Conservation (phyloP, 2,329 filamentous ascomycete species). For the Rosellinia necatrix region DNA sequence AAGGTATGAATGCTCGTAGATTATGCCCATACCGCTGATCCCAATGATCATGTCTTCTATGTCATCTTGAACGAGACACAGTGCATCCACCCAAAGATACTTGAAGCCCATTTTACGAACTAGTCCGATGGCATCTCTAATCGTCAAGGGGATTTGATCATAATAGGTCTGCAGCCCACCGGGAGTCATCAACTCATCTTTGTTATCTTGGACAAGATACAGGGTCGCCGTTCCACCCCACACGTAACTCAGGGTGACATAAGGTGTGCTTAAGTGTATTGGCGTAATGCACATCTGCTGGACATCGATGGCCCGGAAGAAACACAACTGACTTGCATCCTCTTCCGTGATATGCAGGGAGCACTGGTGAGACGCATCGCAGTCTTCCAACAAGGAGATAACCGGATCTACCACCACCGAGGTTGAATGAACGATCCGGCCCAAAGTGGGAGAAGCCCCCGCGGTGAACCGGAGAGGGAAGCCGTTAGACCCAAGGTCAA, state of each 20-base stretch:
- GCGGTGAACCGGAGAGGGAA: neutral
- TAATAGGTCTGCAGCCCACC: neutral
- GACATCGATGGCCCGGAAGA: neutral
- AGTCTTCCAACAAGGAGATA: neutral
- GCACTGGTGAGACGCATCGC: neutral
- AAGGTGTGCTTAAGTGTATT: neutral
- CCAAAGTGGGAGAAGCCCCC: neutral
- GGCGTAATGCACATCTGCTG: neutral
- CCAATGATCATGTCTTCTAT: neutral
- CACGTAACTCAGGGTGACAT: constrained; percentile 3
- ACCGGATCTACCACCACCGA: neutral
- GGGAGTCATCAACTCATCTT: neutral
- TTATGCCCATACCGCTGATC: neutral
- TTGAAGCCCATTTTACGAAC: neutral
- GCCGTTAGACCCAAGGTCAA: neutral
- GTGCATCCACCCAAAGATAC: constrained; percentile 5
- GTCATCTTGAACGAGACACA: constrained; percentile 5
- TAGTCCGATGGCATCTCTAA: neutral
- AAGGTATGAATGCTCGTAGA: constrained; percentile 3
- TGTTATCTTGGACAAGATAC: neutral
- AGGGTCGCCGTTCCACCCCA: neutral
- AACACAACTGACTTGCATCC: neutral
- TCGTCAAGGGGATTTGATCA: neutral
- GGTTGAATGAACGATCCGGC: neutral
- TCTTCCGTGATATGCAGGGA: neutral